Percentiles rank a stretch among this genome's conserved stretches.
Conservation (phyloP, 75 land plant genomes). For the Selaginella moellendorffii region DNA sequence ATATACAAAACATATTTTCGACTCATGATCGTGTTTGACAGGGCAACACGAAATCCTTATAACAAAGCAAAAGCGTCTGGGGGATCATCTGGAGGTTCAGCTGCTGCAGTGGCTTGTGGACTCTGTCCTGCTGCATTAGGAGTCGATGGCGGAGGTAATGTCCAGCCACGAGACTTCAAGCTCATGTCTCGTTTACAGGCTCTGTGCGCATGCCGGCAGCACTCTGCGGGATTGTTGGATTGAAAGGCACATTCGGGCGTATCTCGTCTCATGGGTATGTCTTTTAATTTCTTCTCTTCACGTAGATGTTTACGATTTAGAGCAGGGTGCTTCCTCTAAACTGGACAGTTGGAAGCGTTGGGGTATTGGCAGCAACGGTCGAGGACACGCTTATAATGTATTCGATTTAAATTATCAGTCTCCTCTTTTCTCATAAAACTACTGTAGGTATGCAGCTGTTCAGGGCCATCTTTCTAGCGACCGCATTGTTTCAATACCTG, state of each 20-base stretch:
- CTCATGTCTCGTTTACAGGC: conserved; percentile 23
- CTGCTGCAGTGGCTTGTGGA: conserved; percentile 6
- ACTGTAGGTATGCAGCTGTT: conserved; percentile 69
- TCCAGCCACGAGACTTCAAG: neutral
- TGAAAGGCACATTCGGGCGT: conserved; percentile 69
- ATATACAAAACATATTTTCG: neutral
- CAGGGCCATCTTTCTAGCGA: conserved; percentile 32
- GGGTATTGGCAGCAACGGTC: conserved; percentile 62
- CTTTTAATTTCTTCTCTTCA: neutral
- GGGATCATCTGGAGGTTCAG: conserved; percentile 6
- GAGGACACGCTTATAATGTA: conserved; percentile 86
- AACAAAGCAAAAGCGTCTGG: conserved; percentile 19
- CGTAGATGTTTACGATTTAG: neutral
- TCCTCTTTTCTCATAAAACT: no score
- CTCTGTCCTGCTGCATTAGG: conserved; percentile 8
- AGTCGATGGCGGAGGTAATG: conserved; percentile 57
- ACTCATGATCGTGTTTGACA: neutral
- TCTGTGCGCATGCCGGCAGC: conserved; percentile 81
- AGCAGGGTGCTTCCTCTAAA: conserved; percentile 78
- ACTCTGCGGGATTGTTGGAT: conserved; percentile 68
- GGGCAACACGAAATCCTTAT: conserved; percentile 64
- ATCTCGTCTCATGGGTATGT: conserved; percentile 47
- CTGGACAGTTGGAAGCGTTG: conserved; percentile 87
- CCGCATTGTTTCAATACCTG: conserved; percentile 24
- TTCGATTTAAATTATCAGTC: conserved; percentile 18